Base-by-base conservation (phyloP, 164 flowering plant genomes). In the Akebia trifoliata region DNA sequence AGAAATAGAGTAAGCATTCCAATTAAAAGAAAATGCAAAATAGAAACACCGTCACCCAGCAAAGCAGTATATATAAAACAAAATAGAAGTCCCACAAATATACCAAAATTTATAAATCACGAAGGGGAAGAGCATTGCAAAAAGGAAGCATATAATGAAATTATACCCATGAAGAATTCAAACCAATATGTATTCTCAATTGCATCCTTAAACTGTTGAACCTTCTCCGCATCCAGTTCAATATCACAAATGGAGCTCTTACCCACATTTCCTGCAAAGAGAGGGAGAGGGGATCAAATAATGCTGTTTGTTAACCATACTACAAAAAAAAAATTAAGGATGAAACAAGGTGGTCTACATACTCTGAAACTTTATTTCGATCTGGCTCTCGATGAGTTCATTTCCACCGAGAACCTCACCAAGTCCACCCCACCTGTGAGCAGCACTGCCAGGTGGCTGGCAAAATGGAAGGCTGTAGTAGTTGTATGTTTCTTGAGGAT, bases 321-420 rank as follows among this genome's bases (percentile, higher is more conserved):
- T 39, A 21, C 9, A 39, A 8, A 9, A 14, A 9, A 42, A n/a
- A 54, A 52, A 32, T 20, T 30, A 17, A 56, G 39, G 24, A n/a
- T 58, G n/a, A 21, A 17, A 18, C 8, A 20, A 29, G 5, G 36
- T 51, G 28, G 15, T 22, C 2, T 7, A 64, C 83, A 46, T 90
- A 94, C 99, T 87, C 72, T 53, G 73, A 56, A 78, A 94, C 74
- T 86, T 84, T 48, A 94, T 81, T 21, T 77, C 86, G 54, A 94
- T 76, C 73, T 79, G 85, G 66, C 99, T 86, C 65, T 94, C 99
- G 54, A 94, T 90, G 51, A 94, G 99, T 62, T 94, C 97, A 70
- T 94, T 94, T 66, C 99, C 99, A 63, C 99, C 99, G 32, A 94
- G 65, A 49, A 94, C 97, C 72, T 94, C 99, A 65, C 99, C 99